phyloP scores from a whole-genome alignment of 257 asterid species.

The Penstemon newberryi region DNA sequence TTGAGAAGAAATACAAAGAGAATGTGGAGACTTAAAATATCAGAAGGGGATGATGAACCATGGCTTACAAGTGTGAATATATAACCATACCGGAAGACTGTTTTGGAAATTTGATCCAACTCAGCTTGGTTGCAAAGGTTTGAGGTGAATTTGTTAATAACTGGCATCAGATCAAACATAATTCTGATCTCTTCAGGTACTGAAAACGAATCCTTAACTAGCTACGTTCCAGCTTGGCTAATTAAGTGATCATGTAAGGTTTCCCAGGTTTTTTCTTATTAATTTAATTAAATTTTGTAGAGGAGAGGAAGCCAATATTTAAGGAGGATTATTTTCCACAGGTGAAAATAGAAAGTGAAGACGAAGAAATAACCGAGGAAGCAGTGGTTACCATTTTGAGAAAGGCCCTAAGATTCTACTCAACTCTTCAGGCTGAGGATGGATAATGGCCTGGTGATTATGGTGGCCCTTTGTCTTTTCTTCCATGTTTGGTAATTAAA shows the following conservation, averaged over 20 bases:
- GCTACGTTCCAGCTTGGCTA: too few relatives aligned
- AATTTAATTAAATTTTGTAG: slow-evolving; percentile 39
- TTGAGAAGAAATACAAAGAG: too few relatives aligned
- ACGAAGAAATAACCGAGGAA: slow-evolving; percentile 43
- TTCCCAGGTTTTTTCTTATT: too few relatives aligned
- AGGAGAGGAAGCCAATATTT: slow-evolving; percentile 23
- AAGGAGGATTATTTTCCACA: slow-evolving; percentile 20
- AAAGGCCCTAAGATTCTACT: slow-evolving; percentile 47
- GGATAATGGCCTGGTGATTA: slow-evolving; percentile 87
- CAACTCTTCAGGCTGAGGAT: slow-evolving; percentile 66
- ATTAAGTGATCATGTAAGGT: too few relatives aligned
- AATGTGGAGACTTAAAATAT: slow-evolving; percentile 42
- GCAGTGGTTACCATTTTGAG: slow-evolving; percentile 43
- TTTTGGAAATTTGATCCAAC: slow-evolving; percentile 62
- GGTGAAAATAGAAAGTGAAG: slow-evolving; percentile 38
- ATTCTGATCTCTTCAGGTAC: slow-evolving; percentile 60
- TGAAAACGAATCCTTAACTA: too few relatives aligned
- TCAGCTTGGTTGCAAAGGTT: slow-evolving; percentile 38
- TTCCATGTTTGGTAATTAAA: slow-evolving; percentile 56
- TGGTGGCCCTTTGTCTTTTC: slow-evolving; percentile 75
- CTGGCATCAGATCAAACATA: slow-evolving; percentile 45
- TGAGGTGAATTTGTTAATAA: slow-evolving; percentile 43
- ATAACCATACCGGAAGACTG: slow-evolving; percentile 45
- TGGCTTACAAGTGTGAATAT: slow-evolving; percentile 41
- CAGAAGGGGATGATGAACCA: slow-evolving; percentile 45